Base-by-base conservation (phyloP, 371 early-diverging fungal genomes). In the Sanchytrium tribonematis region DNA sequence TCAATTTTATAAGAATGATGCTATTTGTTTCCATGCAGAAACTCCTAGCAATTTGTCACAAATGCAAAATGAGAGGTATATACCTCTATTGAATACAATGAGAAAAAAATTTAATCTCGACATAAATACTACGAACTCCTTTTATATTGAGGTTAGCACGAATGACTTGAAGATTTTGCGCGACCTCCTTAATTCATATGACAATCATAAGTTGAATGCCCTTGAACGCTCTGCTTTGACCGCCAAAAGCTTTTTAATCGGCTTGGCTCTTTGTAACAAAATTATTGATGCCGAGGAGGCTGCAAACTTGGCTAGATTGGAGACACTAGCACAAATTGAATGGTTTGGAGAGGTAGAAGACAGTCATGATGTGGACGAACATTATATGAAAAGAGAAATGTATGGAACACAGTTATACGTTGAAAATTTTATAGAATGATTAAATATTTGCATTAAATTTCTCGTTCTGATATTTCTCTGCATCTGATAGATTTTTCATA, bases 401-500 rank as follows among this genome's bases (percentile, higher is more conserved):
- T 12, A 48, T 22, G 48, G 48, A 12, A 22, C 22, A 12, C 5
- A 48, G 22, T 48, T 48, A 48, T 48, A 12, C 22, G 5, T 48
- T 5, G 22, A 48, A 12, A 12, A 5, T 22, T 48, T 48, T 48
- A 48, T 22, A n/a, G n/a, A n/a, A n/a, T n/a, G n/a, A 48, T 48
- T 48, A 12, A 48, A 12, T 48, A 12, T 48, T 48, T 48, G 22
- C 5, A 12, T 48, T 48, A 5, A 48, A 22, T 12, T 5, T 22
- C 48, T 48, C 48, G 22, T 22, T 48, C 22, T 48, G 5, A 48
- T 22, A 22, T 67, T 67, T 12, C 5, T 12, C 68, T 31, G 70
- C 12, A 1, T 70, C 72, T 0, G 86, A 77, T 0, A 87, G 88
- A 78, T 93, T 94, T 69, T 85, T 74, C 77, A 94, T 77, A 30